Evolutionary conservation across 495 filamentous ascomycete genomes (phyloP), one percentile per base, ranked within the genome.

Genomic region (Friedmanniomyces endolithicus): DNA sequence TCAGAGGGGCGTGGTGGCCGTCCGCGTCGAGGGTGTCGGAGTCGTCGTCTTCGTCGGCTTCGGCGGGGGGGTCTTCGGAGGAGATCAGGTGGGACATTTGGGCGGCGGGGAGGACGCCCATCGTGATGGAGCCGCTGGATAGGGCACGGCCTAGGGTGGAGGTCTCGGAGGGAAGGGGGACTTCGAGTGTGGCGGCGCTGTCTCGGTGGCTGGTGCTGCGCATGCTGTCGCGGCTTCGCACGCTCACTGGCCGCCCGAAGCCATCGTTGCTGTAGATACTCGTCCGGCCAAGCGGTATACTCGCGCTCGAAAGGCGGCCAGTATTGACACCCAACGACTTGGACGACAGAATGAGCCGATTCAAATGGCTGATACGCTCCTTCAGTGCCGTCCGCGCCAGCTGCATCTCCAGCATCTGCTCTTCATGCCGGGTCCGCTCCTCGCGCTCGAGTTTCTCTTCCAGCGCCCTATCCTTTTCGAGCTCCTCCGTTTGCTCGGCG

Each of bases 361-460:
- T 98, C 6, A 98, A 78, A 71, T 98, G 92, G 70, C 96, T 90
- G 59, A 98, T 98, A 25, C 92, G 83, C 70, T 97, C 90, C 63
- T 98, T 97, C 48, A 98, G 70, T 6, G 94, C 94, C 1, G 90
- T 98, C 24, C 94, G 79, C 14, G 92, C 92, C 25, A 98, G 77
- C 67, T 98, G 92, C 82, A 98, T 98, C 67, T 97, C 92, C 43
- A 97, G 75, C 75, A 98, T 89, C 66, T 98, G 92, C 65, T 98
- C 92, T 62, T 94, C 89, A 63, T 96, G 94, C 29, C 92, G 83
- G 50, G 82, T 75, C 63, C 87, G 81, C 25, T 85, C 83, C 67
- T 92, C 84, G 56, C 85, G 83, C 68, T 95, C 87, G 7, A 65
- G 63, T 31, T 83, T 76, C 53, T 85, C 80, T 53, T 81, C 74